Base-by-base conservation (phyloP, 1,139 yeast species). In the Insectozyma bohioensis region DNA sequence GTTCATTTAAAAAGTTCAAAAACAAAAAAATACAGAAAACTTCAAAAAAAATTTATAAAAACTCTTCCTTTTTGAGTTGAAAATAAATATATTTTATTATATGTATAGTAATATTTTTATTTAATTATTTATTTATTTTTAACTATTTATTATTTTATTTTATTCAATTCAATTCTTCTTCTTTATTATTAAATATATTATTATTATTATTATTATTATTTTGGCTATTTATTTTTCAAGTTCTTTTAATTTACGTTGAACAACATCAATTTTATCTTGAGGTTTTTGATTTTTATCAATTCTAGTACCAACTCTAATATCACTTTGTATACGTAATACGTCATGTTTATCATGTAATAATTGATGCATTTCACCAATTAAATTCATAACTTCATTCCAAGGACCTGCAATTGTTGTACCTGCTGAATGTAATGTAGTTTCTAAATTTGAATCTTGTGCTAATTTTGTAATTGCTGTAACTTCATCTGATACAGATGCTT, bases 331-430 rank as follows among this genome's bases (percentile, higher is more conserved):
- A 50, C 96, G 69, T 10, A 80, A 72, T 11, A 84, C 77, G 2
- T 94, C 95, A 20, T 40, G 36, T 14, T 62, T 63, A 5, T 62
- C 63, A 51, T 87, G 96, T 31, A 85, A 72, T 31, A 66, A 63
- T 48, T 81, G 80, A 49, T 87, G 96, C 48, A 86, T 63, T 45
- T 76, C 72, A n/a, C 95, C 95, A 47, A 87, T 82, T 35, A 85
- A 61, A 19, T 68, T 75, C 77, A 80, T 83, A 2, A 87, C 95
- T 36, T 83, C 85, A 49, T 79, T 78, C 95, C 95, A 87, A n/a
- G 88, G 88, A 0, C 96, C 96, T 48, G 84, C 85, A 49, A 86
- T 82, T 4, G 95, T 85, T 7, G 95, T 86, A 5, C 95, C 95
- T 1, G 95, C 95, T 44, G 92, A 81, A 58, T 87, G 95, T 43